phyloP scores from a whole-genome alignment of 768 basidiomycete species.

The Steccherinum ochraceum region DNA sequence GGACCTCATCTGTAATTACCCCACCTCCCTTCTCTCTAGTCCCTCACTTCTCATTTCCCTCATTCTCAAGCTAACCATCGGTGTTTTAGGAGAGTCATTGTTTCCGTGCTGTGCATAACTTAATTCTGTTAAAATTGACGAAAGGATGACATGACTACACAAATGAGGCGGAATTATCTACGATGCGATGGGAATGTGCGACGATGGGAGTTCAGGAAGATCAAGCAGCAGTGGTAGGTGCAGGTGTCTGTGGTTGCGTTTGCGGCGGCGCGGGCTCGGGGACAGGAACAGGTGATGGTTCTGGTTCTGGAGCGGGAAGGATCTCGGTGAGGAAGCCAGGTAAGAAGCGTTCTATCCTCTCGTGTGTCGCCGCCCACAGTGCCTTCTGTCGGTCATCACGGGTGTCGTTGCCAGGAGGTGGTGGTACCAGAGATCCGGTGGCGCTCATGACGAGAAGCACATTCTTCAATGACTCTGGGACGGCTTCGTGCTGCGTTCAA shows the following conservation, averaged over 20 bases:
- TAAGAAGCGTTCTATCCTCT: conserved; percentile 84
- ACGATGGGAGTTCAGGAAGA: background rate
- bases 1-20: no score
- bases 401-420: conserved; percentile 34
- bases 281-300: conserved; percentile 5
- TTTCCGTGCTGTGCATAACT: no score
- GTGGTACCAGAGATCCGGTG: conserved; percentile 74
- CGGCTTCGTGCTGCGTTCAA: conserved; percentile 87
- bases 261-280: background rate
- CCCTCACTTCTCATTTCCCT: no score
- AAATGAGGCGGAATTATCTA: no score
- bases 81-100: no score
- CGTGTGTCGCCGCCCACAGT: conserved; percentile 81
- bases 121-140: no score
- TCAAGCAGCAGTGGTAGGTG: background rate
- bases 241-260: background rate
- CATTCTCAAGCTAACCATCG: no score
- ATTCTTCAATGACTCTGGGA: conserved; percentile 96
- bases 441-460: conserved; percentile 95
- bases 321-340: conserved; percentile 83
- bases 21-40: no score
- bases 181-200: background rate
- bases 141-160: background rate
- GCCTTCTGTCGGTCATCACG: conserved; percentile 58
- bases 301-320: conserved; percentile 36